Base-by-base conservation (phyloP, 2,329 filamentous ascomycete species). In the Emericellopsis cladophorae region DNA sequence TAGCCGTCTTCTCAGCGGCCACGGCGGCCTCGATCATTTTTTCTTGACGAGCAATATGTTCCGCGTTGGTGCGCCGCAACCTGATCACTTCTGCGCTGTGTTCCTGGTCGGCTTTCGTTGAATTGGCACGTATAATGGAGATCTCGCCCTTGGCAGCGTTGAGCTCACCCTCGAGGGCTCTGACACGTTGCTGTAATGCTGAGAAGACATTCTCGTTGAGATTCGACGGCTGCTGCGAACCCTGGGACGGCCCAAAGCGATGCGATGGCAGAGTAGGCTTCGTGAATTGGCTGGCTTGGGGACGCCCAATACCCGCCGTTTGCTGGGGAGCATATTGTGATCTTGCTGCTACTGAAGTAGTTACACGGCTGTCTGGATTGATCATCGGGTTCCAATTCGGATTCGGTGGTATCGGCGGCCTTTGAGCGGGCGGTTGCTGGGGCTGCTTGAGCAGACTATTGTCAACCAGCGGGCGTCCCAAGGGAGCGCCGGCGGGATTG, bases 121-220 rank as follows among this genome's bases (percentile, higher is more conserved):
- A 70, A 44, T 84, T 85, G 44, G 74, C 73, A 29, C 85, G 76
- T n/a, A 89, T 68, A 45, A 89, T 87, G 39, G 81, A 72, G 23
- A 79, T 78, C 55, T 89, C 84, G 39, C 85, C 85, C 15, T 74
- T 66, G 49, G 84, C 82, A 3, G 72, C 70, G 41, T 67, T 68
- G 14, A 81, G 67, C 39, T 78, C 74, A 6, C 70, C 61, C 48
- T 74, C 68, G 4, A 81, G 62, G 2, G 67, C 62, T 7, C 61
- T 59, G 29, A 79, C 58, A 31, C 72, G 67, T 24, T 72, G 68
- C 48, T 76, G 70, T 2, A 77, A 58, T 0, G 65, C 60, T 4
- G 65, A 56, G 6, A 70, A 44, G 22, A 70, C 55, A 44, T 66
- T 41, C 11, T 37, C 35, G 26, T 12, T 12, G 26, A 9, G 26